Conservation (phyloP, 2,329 filamentous ascomycete genomes). For the Rhinocladiella similis region DNA sequence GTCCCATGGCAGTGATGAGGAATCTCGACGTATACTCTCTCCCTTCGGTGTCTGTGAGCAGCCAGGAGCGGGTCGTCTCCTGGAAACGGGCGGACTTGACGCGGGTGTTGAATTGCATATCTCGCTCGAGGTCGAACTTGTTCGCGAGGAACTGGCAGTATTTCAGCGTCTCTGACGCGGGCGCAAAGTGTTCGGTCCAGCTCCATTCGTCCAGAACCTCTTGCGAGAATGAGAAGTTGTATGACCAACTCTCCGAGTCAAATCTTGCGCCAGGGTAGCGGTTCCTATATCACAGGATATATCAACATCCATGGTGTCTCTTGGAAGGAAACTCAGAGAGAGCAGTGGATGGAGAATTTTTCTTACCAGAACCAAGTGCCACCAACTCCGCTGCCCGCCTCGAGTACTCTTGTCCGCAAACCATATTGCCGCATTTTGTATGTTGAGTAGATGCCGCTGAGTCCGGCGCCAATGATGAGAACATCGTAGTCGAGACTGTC, state of each 20-base stretch:
- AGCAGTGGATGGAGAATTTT: too few relatives aligned
- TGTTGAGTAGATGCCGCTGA: constrained; percentile 44
- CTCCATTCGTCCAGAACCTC: constrained; percentile 30
- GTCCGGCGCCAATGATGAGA: constrained; percentile 44
- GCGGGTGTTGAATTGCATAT: constrained; percentile 45
- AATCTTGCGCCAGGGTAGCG: constrained; percentile 33
- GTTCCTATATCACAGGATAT: constrained; percentile 6
- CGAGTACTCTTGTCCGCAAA: constrained; percentile 35
- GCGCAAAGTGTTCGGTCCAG: constrained; percentile 24
- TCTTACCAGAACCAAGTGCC: constrained; percentile 16
- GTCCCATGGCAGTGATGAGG: constrained; percentile 50
- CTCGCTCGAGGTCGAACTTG: constrained; percentile 43
- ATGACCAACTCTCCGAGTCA: constrained; percentile 36
- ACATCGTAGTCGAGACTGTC: constrained; percentile 40
- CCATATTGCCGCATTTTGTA: constrained; percentile 44
- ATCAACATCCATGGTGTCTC: neutral
- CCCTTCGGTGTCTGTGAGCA: constrained; percentile 43
- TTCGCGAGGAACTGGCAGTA: constrained; percentile 51
- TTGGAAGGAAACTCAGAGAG: neutral
- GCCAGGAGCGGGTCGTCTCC: constrained; percentile 40
- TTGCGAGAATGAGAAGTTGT: constrained; percentile 31
- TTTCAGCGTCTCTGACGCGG: constrained; percentile 31
- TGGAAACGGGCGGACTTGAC: constrained; percentile 44
- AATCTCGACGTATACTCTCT: constrained; percentile 39
- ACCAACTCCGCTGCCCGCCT: constrained; percentile 8